Evolutionary conservation across 345 rosid genomes (phyloP).

Genomic region (Diplotaxis tenuifolia): DNA sequence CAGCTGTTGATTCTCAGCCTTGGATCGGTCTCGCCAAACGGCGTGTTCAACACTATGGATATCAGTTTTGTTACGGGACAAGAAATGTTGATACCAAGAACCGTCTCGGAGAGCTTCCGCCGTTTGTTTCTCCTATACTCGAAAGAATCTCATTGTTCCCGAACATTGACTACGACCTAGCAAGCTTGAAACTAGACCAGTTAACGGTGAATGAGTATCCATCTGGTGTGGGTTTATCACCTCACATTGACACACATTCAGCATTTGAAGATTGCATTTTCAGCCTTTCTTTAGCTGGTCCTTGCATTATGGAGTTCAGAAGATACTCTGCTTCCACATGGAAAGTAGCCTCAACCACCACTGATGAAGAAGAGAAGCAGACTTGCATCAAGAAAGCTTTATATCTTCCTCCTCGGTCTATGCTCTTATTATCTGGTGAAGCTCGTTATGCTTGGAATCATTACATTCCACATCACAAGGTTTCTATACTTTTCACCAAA

Average conservation of each 20-base stretch:
- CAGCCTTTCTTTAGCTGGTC: slow-evolving; percentile 95
- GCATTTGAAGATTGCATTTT: slow-evolving; percentile 89
- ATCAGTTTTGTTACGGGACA: slow-evolving; percentile 75
- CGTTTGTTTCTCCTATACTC: slow-evolving; percentile 58
- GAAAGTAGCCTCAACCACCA: slow-evolving; percentile 34
- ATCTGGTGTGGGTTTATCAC: slow-evolving; percentile 93
- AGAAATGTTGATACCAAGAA: slow-evolving; percentile 76
- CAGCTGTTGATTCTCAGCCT: slow-evolving; percentile 68
- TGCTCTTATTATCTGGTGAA: slow-evolving; percentile 84
- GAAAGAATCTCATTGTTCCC: slow-evolving; percentile 55
- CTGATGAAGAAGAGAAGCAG: slow-evolving; percentile 37
- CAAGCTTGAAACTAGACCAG: slow-evolving; percentile 61
- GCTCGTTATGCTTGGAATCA: slow-evolving; percentile 98
- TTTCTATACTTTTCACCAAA: slow-evolving; percentile 9
- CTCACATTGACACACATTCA: slow-evolving; percentile 97
- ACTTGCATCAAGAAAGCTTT: slow-evolving; percentile 59
- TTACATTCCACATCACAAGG: slow-evolving; percentile 98
- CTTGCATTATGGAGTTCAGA: slow-evolving; percentile 97
- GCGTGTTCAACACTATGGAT: slow-evolving; percentile 96
- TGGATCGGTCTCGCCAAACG: slow-evolving; percentile 82
- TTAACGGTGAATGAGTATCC: slow-evolving; percentile 94
- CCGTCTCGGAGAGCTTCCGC: slow-evolving; percentile 73
- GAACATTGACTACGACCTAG: slow-evolving; percentile 34
- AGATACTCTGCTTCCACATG: slow-evolving; percentile 56
- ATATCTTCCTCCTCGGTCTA: slow-evolving; percentile 88